Conservation (phyloP, 176 grass and related monocot species). For the Eragrostis nindensis region DNA sequence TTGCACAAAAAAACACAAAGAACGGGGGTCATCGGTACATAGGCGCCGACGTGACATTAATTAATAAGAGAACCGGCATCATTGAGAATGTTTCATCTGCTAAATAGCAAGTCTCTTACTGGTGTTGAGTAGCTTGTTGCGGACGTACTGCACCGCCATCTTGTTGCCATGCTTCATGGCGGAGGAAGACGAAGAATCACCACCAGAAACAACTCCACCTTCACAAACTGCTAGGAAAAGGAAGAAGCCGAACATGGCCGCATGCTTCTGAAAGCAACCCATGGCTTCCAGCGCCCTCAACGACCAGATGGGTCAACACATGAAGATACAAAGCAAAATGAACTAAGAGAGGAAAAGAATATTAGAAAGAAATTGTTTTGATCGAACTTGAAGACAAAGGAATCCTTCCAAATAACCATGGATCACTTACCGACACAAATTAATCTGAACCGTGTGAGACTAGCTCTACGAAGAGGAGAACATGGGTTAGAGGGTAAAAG, state of each 20-base stretch:
- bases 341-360: too few species aligned
- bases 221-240: neutral
- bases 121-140: slow-evolving; percentile 15
- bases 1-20: neutral
- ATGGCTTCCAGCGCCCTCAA: neutral
- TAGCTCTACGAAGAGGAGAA: too few species aligned
- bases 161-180: neutral
- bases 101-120: neutral
- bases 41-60: too few species aligned
- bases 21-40: too few species aligned
- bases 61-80: too few species aligned
- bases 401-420: too few species aligned
- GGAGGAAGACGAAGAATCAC: neutral
- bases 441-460: too few species aligned
- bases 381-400: too few species aligned
- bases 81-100: neutral
- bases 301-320: neutral
- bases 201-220: neutral
- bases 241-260: neutral
- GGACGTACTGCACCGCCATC: neutral
- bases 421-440: too few species aligned
- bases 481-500: too few species aligned
- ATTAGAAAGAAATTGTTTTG: too few species aligned
- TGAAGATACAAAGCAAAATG: too few species aligned
- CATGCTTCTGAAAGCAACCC: neutral